Percentiles rank a stretch among this genome's conserved stretches.
Evolutionary conservation across 2,329 filamentous ascomycete species (phyloP).

Genomic region (Phaeosphaeria sp.): DNA sequence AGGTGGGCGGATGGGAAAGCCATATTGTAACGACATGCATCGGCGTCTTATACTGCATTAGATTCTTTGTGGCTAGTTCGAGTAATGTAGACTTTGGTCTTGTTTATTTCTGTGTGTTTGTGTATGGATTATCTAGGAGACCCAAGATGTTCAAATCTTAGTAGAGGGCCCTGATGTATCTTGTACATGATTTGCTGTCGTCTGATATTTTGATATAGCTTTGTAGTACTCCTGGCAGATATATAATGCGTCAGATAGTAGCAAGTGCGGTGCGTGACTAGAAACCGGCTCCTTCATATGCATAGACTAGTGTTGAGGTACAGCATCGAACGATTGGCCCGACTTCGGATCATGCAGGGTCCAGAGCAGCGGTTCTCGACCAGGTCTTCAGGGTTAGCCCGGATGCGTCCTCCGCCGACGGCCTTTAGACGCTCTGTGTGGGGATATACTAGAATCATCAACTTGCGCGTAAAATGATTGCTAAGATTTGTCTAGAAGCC

Average conservation of each 20-base stretch:
- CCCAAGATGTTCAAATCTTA: too few relatives aligned
- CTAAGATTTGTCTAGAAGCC: slow-evolving; percentile 16
- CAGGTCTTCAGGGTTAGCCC: neutral
- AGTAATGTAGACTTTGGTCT: neutral
- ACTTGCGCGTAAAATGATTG: slow-evolving; percentile 21
- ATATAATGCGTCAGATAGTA: too few relatives aligned
- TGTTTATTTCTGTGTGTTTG: neutral
- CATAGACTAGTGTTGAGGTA: neutral
- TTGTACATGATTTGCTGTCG: too few relatives aligned
- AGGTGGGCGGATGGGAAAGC: slow-evolving; percentile 14
- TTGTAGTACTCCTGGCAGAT: too few relatives aligned
- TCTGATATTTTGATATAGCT: too few relatives aligned
- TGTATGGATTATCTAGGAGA: too few relatives aligned
- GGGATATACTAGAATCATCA: slow-evolving; percentile 19
- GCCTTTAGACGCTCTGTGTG: slow-evolving; percentile 8
- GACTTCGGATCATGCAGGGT: slow-evolving; percentile 8
- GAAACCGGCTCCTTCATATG: neutral
- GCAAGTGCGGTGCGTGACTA: too few relatives aligned
- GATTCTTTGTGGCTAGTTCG: slow-evolving; percentile 1
- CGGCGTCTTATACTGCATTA: slow-evolving; percentile 2
- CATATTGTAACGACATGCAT: slow-evolving; percentile 14
- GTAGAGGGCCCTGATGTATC: too few relatives aligned
- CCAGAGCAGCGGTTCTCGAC: slow-evolving; percentile 2
- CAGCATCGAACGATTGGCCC: slow-evolving; percentile 1
- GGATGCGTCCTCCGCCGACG: slow-evolving; percentile 13